These are phyloP conservation scores for Curvularia verruculosa DNA, from an alignment of 2,329 filamentous ascomycete genomes.

Conservation along the genomic window DNA sequence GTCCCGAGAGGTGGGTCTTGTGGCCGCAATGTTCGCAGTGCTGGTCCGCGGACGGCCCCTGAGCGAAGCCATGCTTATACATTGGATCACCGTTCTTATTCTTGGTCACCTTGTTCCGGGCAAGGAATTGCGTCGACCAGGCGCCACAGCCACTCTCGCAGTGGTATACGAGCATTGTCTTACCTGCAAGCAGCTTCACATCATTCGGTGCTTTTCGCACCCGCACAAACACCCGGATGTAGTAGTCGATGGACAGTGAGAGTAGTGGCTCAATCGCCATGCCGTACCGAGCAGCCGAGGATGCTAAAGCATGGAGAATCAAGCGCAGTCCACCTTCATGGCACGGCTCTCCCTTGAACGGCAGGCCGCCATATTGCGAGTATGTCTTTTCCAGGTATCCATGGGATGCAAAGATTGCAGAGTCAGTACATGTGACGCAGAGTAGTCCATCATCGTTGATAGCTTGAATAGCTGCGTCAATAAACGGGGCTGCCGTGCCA, in stretches of 20 bases:
- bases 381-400: constrained; percentile 95
- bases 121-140: constrained; percentile 82
- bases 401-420: constrained; percentile 90
- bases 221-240: constrained; percentile 85
- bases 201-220: constrained; percentile 79
- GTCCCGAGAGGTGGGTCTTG: constrained; percentile 86
- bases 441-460: constrained; percentile 87
- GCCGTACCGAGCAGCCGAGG: constrained; percentile 82
- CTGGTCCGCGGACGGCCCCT: constrained; percentile 70
- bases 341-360: constrained; percentile 81
- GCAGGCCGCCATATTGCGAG: constrained; percentile 89
- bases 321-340: constrained; percentile 90
- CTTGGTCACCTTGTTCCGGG: constrained; percentile 68
- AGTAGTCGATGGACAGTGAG: constrained; percentile 95
- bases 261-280: constrained; percentile 88
- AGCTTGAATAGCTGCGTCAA: constrained; percentile 87
- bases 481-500: constrained; percentile 88
- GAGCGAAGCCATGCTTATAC: constrained; percentile 78
- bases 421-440: constrained; percentile 96
- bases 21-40: constrained; percentile 82
- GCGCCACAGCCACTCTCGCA: constrained; percentile 92
- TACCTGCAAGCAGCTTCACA: constrained; percentile 88
- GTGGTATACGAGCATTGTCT: constrained; percentile 90
- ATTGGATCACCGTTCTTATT: constrained; percentile 72
- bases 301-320: constrained; percentile 81